Conservation (phyloP, 2,329 filamentous ascomycete species). For the Xylogone sp. region DNA sequence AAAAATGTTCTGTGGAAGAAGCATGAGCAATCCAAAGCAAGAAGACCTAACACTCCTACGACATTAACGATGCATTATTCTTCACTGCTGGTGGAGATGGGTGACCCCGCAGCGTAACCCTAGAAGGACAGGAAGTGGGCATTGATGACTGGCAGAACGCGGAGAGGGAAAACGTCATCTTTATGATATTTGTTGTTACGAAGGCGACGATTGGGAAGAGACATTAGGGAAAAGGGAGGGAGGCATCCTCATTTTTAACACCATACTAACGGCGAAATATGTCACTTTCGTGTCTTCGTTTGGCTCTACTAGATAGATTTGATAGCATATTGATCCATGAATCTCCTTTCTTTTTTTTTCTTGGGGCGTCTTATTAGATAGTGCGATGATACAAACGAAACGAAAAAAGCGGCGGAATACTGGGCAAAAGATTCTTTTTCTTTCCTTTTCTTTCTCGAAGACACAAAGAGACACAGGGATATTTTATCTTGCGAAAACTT, state of each 20-base stretch:
- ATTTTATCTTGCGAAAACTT: background rate
- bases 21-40: background rate
- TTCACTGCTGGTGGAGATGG: background rate
- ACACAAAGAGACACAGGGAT: background rate
- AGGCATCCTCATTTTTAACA: background rate
- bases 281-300: background rate
- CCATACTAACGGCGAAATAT: background rate
- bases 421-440: background rate
- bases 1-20: background rate
- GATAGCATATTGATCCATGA: background rate
- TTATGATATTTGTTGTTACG: background rate
- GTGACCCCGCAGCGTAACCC: background rate
- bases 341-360: background rate
- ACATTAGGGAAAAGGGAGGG: background rate
- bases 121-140: background rate
- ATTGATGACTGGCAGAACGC: background rate
- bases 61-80: background rate
- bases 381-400: background rate
- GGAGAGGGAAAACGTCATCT: background rate
- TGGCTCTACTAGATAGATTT: background rate
- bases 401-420: background rate
- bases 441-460: too few relatives aligned
- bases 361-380: background rate
- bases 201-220: background rate
- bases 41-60: background rate